Evolutionary conservation across 2,329 filamentous ascomycete genomes (phyloP).

Genomic region (Cladophialophora immunda): DNA sequence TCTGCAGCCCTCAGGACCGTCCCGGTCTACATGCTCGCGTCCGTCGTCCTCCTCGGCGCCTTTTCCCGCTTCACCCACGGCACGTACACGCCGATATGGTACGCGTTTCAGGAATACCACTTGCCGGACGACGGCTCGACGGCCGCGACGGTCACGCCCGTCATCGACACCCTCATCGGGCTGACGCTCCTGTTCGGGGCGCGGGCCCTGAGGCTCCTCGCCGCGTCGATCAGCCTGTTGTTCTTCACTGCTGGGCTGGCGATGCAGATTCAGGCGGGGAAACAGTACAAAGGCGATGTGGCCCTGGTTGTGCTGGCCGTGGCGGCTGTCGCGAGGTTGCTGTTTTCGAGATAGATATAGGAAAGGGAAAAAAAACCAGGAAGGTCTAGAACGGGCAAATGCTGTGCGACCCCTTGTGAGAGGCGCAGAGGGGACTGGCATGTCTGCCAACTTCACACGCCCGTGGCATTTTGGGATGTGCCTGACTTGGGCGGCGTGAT

Average conservation of each 20-base stretch:
- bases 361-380: background rate
- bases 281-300: slow-evolving; percentile 19
- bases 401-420: no score
- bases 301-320: slow-evolving; percentile 17
- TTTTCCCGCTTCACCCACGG: slow-evolving; percentile 34
- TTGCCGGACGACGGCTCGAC: slow-evolving; percentile 25
- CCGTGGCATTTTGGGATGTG: no score
- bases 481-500: no score
- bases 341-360: slow-evolving; percentile 1
- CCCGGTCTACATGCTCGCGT: slow-evolving; percentile 28
- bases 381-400: no score
- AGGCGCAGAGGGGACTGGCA: no score
- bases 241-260: slow-evolving; percentile 15
- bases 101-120: slow-evolving; percentile 34
- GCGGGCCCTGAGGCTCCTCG: slow-evolving; percentile 13
- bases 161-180: slow-evolving; percentile 18
- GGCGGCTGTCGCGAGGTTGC: slow-evolving; percentile 10
- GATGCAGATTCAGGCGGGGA: slow-evolving; percentile 20
- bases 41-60: slow-evolving; percentile 26
- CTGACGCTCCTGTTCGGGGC: slow-evolving; percentile 20
- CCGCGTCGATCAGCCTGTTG: slow-evolving; percentile 8
- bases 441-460: no score
- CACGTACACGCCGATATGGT: slow-evolving; percentile 28
- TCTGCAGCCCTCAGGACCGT: slow-evolving; percentile 10
- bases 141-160: slow-evolving; percentile 17